phyloP scores from a whole-genome alignment of 805 yeast genomes.

The Cyberlindnera petersonii region DNA sequence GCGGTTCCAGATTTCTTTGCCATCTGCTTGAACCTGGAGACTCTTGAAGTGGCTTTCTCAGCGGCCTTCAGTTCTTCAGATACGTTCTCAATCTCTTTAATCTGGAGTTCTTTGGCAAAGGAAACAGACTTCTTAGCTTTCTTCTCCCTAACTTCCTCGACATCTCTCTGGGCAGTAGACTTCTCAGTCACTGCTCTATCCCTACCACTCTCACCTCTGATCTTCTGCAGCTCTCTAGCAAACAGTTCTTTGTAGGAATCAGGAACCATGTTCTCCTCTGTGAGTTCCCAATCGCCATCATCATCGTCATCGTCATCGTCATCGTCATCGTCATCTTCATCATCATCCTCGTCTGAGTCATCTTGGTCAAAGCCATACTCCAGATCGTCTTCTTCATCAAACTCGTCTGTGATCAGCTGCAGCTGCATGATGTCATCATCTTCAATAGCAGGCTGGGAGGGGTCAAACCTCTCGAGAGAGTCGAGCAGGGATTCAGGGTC shows the following conservation, averaged over 20 bases:
- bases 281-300: conserved; percentile 23
- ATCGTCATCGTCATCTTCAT: conserved; percentile 35
- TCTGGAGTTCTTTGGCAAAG: conserved; percentile 48
- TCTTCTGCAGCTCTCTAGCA: conserved; percentile 19
- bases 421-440: conserved; percentile 47
- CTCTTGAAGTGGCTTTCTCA: conserved; percentile 11
- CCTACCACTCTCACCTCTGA: conserved; percentile 18
- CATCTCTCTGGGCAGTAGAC: background rate
- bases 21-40: conserved; percentile 23
- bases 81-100: conserved; percentile 57
- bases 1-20: conserved; percentile 4
- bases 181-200: background rate
- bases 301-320: conserved; percentile 34
- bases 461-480: conserved; percentile 1
- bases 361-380: conserved; percentile 35
- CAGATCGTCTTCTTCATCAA: conserved; percentile 33
- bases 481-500: conserved; percentile 1
- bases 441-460: conserved; percentile 31
- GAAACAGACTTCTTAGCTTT: conserved; percentile 44
- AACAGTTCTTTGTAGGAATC: conserved; percentile 20
- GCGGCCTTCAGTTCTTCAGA: conserved; percentile 42
- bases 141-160: conserved; percentile 7
- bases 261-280: conserved; percentile 19
- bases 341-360: conserved; percentile 36
- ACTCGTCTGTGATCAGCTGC: conserved; percentile 50